Evolutionary conservation across 148 eudicot genomes (phyloP).

Genomic region (Beta vulgaris): DNA sequence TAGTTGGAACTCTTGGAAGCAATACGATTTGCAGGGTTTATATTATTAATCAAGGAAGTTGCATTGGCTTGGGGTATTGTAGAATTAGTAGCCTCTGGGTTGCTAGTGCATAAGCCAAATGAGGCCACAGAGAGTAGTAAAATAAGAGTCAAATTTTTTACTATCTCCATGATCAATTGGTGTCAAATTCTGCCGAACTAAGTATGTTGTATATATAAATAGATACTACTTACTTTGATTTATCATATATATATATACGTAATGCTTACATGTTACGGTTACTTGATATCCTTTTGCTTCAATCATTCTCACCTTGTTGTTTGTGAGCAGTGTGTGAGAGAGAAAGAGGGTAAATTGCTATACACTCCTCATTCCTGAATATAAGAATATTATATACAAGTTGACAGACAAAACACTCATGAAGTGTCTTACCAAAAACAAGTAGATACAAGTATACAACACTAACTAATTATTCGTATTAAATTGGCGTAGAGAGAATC

Average conservation of each 20-base stretch:
- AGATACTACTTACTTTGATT: not conserved
- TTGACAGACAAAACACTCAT: constrained; percentile 3
- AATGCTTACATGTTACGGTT: constrained; percentile 16
- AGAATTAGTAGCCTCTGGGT: not conserved
- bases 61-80: constrained; percentile 8
- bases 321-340: not conserved
- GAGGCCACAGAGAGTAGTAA: constrained; percentile 11
- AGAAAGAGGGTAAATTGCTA: not conserved
- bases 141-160: not conserved
- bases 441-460: no score
- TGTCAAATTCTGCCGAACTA: not conserved
- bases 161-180: not conserved
- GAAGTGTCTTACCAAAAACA: not conserved
- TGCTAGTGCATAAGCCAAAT: constrained; percentile 13
- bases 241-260: not conserved
- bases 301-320: constrained; percentile 7
- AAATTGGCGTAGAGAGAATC: not conserved
- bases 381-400: not conserved
- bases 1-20: constrained; percentile 8
- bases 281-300: not conserved
- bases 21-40: not conserved
- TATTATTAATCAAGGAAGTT: not conserved
- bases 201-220: not conserved
- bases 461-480: not conserved
- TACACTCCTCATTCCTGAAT: not conserved